Conservation (phyloP, 2,329 filamentous ascomycete genomes). For the Calonectria naviculata region DNA sequence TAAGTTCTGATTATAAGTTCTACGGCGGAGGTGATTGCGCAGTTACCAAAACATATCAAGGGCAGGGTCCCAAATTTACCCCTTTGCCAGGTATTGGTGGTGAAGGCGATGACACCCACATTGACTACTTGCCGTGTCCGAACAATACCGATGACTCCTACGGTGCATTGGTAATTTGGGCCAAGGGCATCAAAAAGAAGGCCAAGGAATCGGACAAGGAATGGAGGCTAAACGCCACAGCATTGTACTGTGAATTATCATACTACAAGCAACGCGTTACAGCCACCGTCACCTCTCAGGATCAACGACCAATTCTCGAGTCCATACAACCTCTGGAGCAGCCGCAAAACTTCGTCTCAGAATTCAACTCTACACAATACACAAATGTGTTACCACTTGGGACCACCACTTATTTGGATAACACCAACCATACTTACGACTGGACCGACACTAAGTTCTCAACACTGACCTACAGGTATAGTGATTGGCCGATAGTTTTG, state of each 20-base stretch:
- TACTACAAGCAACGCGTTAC: slow-evolving; percentile 6
- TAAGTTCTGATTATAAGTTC: not conserved
- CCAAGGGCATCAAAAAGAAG: not conserved
- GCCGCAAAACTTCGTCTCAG: not conserved
- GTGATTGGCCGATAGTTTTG: no score
- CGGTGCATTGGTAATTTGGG: not conserved
- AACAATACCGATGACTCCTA: not conserved
- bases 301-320: not conserved
- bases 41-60: not conserved
- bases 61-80: not conserved
- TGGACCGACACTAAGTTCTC: no score
- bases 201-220: not conserved
- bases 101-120: not conserved
- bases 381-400: no score
- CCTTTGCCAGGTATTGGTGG: not conserved
- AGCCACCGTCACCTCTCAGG: not conserved
- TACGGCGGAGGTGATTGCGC: not conserved
- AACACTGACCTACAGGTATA: no score
- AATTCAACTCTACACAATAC: not conserved
- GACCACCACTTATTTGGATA: no score
- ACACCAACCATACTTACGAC: not conserved
- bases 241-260: not conserved
- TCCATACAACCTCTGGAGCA: not conserved
- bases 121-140: not conserved
- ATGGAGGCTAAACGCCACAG: not conserved